Conservation (phyloP, 1,284 basidiomycete species). For the Trichosporon sp. region DNA sequence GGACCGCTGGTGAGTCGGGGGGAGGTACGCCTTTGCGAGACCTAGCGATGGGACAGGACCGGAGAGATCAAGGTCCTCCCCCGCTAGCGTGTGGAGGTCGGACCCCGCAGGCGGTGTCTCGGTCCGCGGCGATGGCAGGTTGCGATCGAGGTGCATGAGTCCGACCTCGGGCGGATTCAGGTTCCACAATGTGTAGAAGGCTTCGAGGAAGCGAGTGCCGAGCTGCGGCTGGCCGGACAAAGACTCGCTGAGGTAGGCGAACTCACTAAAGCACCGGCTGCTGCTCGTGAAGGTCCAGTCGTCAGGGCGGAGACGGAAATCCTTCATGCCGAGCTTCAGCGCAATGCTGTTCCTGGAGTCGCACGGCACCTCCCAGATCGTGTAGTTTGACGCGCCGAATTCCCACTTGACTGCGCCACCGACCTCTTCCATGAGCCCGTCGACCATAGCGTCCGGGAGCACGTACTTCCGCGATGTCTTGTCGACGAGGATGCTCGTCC, state of each 20-base stretch:
- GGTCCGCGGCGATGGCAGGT: background rate
- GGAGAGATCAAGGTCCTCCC: background rate
- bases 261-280: slow-evolving; percentile 5
- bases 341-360: background rate
- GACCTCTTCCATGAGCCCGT: slow-evolving; percentile 15
- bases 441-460: slow-evolving; percentile 16
- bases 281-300: slow-evolving; percentile 8
- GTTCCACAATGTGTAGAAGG: slow-evolving; percentile 15
- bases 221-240: background rate
- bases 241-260: slow-evolving; percentile 6
- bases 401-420: slow-evolving; percentile 5
- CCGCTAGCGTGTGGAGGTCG: background rate
- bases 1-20: background rate
- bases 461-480: slow-evolving; percentile 4
- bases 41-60: background rate
- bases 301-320: background rate
- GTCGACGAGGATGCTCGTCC: background rate
- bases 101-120: background rate
- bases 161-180: slow-evolving; percentile 13
- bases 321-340: background rate
- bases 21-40: background rate
- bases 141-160: background rate
- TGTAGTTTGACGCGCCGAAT: background rate
- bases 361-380: slow-evolving; percentile 15
- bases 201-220: slow-evolving; percentile 1